Percentiles rank a stretch among this genome's conserved stretches.
These are phyloP conservation scores for Tilletia setariae DNA, from an alignment of 1,284 basidiomycete genomes.

Conservation along the genomic window DNA sequence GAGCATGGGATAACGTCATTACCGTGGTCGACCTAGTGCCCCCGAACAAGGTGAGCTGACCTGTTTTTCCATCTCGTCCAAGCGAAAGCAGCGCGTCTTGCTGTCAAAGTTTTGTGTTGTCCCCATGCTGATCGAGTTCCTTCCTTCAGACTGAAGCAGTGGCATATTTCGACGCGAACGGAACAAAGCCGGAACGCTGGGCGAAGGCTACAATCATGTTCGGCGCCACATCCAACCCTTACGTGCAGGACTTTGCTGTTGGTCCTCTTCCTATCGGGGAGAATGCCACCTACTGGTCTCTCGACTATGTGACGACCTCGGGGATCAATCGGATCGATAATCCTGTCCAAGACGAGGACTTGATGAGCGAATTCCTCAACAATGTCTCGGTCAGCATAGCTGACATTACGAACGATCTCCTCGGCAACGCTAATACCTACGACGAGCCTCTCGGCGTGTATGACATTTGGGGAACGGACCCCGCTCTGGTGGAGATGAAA, in stretches of 20 bases:
- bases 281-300: conserved; percentile 14
- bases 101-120: background rate
- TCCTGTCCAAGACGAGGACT: conserved; percentile 33
- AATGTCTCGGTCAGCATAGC: conserved; percentile 27
- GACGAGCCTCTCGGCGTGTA: background rate
- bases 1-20: conserved; percentile 51
- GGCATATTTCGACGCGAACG: conserved; percentile 38
- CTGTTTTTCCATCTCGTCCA: no score
- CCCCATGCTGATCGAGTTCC: background rate
- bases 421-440: conserved; percentile 22
- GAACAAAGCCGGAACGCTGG: conserved; percentile 34
- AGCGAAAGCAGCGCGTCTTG: background rate
- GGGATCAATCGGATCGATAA: conserved; percentile 30
- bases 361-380: conserved; percentile 19
- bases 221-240: conserved; percentile 39
- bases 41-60: conserved; percentile 39
- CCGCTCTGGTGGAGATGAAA: background rate
- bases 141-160: conserved; percentile 32
- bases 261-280: background rate
- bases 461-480: background rate
- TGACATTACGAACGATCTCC: conserved; percentile 45
- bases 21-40: conserved; percentile 42
- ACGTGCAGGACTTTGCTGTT: conserved; percentile 19
- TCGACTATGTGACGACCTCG: conserved; percentile 31
- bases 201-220: conserved; percentile 44